These are phyloP conservation scores for Kurtzmaniella cleridarum DNA, from an alignment of 805 yeast genomes.

Conservation along the genomic window DNA sequence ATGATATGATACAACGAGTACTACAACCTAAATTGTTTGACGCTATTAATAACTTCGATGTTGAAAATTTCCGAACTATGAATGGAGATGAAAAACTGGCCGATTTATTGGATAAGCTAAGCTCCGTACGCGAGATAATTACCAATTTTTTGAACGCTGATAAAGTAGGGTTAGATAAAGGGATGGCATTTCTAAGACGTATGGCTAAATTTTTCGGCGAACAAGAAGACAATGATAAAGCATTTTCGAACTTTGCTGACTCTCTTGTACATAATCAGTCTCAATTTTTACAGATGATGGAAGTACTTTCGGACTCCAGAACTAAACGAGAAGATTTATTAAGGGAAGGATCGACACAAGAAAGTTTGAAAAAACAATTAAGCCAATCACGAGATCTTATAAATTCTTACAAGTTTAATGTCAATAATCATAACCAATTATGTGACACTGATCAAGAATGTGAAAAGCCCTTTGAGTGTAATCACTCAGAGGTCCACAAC, in stretches of 20 bases:
- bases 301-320: conserved; percentile 57
- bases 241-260: conserved; percentile 53
- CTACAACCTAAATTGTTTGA: conserved; percentile 19
- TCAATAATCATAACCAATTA: too few species aligned
- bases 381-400: conserved; percentile 1
- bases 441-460: too few species aligned
- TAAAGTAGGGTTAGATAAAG: conserved; percentile 19
- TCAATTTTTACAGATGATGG: conserved; percentile 75
- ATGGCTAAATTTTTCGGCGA: conserved; percentile 17
- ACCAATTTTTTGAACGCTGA: conserved; percentile 21
- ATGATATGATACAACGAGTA: too few species aligned
- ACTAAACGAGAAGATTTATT: conserved; percentile 22
- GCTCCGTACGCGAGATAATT: conserved; percentile 20
- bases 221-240: conserved; percentile 8
- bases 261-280: conserved; percentile 76
- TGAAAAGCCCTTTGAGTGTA: conserved; percentile 1
- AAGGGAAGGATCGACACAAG: conserved; percentile 10
- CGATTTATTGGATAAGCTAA: conserved; percentile 20
- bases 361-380: conserved; percentile 5
- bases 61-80: conserved; percentile 7
- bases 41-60: conserved; percentile 22
- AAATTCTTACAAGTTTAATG: too few species aligned
- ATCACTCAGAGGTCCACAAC: not conserved
- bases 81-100: conserved; percentile 3
- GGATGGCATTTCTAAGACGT: conserved; percentile 18